Conservation (phyloP, 441 rosid species). For the Eugenia klotzschiana region DNA sequence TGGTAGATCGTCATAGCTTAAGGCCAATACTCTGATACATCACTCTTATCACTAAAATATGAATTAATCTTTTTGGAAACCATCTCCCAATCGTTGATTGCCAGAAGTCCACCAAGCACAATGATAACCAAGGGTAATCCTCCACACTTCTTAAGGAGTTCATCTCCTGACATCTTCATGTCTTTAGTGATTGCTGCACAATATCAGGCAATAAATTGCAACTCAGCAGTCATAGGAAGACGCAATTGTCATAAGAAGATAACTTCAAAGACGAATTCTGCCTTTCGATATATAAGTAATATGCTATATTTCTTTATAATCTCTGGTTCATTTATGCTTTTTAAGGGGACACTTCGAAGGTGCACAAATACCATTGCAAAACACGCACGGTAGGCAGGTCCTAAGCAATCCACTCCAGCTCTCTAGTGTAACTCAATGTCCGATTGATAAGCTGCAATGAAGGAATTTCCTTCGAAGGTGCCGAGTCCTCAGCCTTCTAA, state of each 20-base stretch:
- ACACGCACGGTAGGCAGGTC: no score
- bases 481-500: no score
- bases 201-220: neutral
- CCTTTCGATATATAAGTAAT: neutral
- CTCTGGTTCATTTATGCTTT: neutral
- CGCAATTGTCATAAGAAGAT: neutral
- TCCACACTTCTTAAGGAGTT: neutral
- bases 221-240: accelerated
- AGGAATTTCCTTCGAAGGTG: no score
- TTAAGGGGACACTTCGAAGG: no score
- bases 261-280: neutral
- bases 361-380: no score
- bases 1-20: neutral
- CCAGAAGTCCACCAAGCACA: neutral
- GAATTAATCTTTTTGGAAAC: neutral
- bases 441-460: no score
- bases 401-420: no score
- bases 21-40: neutral
- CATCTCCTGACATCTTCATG: accelerated
- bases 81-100: accelerated
- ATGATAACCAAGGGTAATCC: neutral
- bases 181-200: neutral
- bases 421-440: no score
- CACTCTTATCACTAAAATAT: accelerated
- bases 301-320: neutral